Conservation (phyloP, 2,329 filamentous ascomycete species). For the Botrytis squamosa region DNA sequence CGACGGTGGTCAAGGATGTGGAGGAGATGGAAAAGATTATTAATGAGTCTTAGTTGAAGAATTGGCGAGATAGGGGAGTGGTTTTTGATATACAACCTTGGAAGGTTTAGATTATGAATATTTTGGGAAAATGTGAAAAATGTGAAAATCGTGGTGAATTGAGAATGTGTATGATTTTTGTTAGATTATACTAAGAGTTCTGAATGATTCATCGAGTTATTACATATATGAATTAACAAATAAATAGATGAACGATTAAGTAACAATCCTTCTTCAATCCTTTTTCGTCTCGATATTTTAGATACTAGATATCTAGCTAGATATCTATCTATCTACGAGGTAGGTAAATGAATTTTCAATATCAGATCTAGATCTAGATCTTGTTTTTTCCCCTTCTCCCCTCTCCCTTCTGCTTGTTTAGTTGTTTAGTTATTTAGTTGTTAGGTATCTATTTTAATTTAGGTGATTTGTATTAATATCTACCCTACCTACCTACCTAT, state of each 20-base stretch:
- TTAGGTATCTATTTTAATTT: background rate
- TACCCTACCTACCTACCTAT: too few species aligned
- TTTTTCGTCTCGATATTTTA: background rate
- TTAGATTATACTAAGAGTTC: background rate
- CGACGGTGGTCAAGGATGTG: slow-evolving; percentile 67
- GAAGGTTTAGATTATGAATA: background rate
- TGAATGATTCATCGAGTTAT: rapidly evolving
- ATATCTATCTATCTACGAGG: too few species aligned
- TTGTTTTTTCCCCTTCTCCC: too few species aligned
- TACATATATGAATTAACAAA: background rate
- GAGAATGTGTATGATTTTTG: background rate
- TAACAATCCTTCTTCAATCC: background rate
- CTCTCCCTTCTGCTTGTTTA: too few species aligned
- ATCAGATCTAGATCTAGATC: too few species aligned
- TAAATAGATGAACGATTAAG: background rate
- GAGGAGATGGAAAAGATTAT: slow-evolving; percentile 53
- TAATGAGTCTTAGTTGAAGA: slow-evolving; percentile 24
- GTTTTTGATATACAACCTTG: background rate
- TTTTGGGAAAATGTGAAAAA: background rate
- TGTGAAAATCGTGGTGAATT: background rate
- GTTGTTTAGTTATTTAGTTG: too few species aligned
- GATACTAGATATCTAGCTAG: too few species aligned
- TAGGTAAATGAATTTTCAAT: too few species aligned
- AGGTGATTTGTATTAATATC: too few species aligned
- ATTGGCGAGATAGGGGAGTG: background rate